These are phyloP conservation scores for Meira nashicola DNA, from an alignment of 1,284 basidiomycete genomes.

Conservation along the genomic window DNA sequence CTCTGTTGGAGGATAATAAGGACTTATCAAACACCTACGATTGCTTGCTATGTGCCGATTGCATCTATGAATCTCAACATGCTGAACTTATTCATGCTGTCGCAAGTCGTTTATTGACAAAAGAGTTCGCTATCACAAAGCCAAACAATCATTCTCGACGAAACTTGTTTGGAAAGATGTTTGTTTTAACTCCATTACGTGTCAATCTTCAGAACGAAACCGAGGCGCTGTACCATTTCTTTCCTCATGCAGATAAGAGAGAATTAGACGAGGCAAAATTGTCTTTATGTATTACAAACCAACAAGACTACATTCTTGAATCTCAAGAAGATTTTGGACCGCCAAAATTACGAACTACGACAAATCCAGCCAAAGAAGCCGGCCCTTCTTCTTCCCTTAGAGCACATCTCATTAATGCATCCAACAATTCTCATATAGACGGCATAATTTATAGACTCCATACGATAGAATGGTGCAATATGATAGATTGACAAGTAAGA, in stretches of 20 bases:
- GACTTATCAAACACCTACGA: no score
- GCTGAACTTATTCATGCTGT: slow-evolving; percentile 2
- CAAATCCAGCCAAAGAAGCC: no score
- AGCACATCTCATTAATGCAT: no score
- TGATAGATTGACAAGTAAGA: no score
- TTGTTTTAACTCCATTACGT: slow-evolving; percentile 13
- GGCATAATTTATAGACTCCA: no score
- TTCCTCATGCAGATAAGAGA: slow-evolving; percentile 6
- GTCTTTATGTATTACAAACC: slow-evolving; percentile 4
- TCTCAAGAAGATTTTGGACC: slow-evolving; percentile 21
- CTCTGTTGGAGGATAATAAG: no score
- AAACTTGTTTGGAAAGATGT: neutral
- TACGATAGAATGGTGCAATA: no score
- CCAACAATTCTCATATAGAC: no score
- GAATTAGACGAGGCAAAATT: neutral
- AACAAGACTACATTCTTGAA: slow-evolving; percentile 5
- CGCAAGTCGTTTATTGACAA: slow-evolving; percentile 10
- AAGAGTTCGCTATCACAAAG: neutral
- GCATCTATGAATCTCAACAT: slow-evolving; percentile 15
- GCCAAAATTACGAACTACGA: slow-evolving; percentile 6
- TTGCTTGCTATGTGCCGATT: slow-evolving; percentile 10
- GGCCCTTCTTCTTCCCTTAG: no score
- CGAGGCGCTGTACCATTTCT: slow-evolving; percentile 8
- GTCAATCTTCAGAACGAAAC: slow-evolving; percentile 14
- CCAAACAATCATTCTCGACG: neutral